phyloP scores from a whole-genome alignment of 2,329 filamentous ascomycete species.

The Aureobasidium sp. region DNA sequence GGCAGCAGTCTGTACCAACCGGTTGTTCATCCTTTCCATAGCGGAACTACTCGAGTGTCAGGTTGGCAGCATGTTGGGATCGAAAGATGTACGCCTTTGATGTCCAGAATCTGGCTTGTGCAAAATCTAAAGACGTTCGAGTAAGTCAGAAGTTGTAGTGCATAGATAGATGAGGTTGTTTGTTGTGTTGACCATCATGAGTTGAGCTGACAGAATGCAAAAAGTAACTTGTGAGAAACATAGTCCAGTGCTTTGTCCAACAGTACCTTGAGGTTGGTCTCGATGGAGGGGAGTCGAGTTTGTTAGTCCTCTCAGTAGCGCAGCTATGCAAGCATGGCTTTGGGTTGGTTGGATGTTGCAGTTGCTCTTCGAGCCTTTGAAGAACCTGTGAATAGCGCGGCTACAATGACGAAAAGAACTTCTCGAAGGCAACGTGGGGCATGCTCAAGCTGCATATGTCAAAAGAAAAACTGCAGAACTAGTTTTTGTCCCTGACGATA shows the following conservation, averaged over 20 bases:
- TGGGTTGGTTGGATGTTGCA: background rate
- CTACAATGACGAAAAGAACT: background rate
- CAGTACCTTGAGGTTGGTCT: background rate
- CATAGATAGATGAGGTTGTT: background rate
- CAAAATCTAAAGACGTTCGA: background rate
- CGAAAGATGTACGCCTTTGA: background rate
- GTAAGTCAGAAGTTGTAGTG: background rate
- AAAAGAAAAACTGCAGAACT: constrained; percentile 8
- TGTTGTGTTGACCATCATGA: background rate
- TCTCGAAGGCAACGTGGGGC: background rate
- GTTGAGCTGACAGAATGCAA: background rate
- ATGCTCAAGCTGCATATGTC: background rate
- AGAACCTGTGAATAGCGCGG: background rate
- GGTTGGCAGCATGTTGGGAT: background rate
- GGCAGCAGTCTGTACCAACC: background rate
- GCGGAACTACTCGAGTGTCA: background rate
- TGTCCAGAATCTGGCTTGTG: background rate
- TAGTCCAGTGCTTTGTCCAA: background rate
- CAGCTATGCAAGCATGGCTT: background rate
- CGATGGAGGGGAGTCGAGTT: background rate
- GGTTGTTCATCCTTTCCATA: background rate
- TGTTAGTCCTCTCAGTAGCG: background rate
- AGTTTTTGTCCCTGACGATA: background rate
- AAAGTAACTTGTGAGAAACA: background rate
- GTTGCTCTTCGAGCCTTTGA: background rate